Conservation (phyloP, 768 basidiomycete species). For the Neoboletus brunneissimus region DNA sequence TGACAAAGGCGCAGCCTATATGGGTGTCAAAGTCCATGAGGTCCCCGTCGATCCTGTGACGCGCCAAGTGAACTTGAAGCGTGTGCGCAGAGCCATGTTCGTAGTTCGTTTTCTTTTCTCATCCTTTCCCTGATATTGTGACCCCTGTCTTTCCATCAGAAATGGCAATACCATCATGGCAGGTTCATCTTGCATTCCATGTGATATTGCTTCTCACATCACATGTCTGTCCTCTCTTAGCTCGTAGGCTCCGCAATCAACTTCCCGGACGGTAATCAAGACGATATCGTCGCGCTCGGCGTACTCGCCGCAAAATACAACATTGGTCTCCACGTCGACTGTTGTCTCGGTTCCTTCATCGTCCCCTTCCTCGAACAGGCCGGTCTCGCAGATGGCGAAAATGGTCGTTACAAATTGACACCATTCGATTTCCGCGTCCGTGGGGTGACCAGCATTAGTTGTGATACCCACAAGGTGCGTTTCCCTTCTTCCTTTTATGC, state of each 20-base stretch:
- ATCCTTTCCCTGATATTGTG: neutral
- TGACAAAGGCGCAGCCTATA: constrained; percentile 86
- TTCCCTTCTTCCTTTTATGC: neutral
- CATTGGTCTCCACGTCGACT: constrained; percentile 90
- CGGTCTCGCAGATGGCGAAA: constrained; percentile 60
- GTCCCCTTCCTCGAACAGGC: constrained; percentile 86
- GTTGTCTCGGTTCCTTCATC: constrained; percentile 92
- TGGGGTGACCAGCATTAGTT: constrained; percentile 93
- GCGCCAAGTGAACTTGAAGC: constrained; percentile 73
- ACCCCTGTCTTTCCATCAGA: constrained; percentile 36
- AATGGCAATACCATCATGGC: constrained; percentile 90
- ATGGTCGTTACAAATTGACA: constrained; percentile 51
- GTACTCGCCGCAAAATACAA: constrained; percentile 70
- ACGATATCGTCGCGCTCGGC: constrained; percentile 79
- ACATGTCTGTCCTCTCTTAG: constrained; percentile 34
- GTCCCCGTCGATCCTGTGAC: constrained; percentile 79
- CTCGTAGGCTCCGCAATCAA: constrained; percentile 84
- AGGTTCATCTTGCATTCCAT: constrained; percentile 3
- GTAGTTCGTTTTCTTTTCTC: constrained; percentile 26
- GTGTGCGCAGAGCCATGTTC: constrained; percentile 84
- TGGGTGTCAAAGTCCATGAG: constrained; percentile 84
- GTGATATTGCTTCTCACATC: neutral
- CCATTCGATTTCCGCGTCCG: constrained; percentile 89
- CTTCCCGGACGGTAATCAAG: constrained; percentile 84
- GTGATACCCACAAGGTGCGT: constrained; percentile 89